These are phyloP conservation scores for Hypoxylon sp. DNA, from an alignment of 2,329 filamentous ascomycete genomes.

Conservation along the genomic window DNA sequence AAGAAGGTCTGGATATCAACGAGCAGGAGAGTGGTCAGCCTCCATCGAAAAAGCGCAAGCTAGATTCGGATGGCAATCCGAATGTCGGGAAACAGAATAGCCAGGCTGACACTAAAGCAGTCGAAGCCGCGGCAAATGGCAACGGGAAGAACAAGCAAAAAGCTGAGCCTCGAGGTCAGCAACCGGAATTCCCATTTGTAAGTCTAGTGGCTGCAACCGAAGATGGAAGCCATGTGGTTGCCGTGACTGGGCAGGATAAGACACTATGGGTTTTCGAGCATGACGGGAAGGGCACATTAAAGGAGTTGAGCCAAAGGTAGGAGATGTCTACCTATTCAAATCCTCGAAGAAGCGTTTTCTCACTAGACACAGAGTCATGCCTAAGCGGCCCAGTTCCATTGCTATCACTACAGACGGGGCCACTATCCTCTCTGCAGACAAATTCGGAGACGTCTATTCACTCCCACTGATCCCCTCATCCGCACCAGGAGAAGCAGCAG, in stretches of 20 bases:
- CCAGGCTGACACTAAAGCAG: slow-evolving; percentile 29
- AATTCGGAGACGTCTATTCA: slow-evolving; percentile 96
- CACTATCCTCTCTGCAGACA: slow-evolving; percentile 88
- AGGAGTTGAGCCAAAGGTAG: slow-evolving; percentile 80
- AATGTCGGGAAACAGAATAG: slow-evolving; percentile 16
- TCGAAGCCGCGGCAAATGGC: slow-evolving; percentile 35
- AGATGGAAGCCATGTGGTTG: slow-evolving; percentile 78
- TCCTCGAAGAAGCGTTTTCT: slow-evolving; percentile 44
- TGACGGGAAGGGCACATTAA: slow-evolving; percentile 71
- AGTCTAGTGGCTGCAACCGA: slow-evolving; percentile 76
- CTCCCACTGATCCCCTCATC: slow-evolving; percentile 75
- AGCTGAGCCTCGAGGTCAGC: slow-evolving; percentile 37
- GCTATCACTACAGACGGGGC: slow-evolving; percentile 76
- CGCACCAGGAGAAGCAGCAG: slow-evolving; percentile 14
- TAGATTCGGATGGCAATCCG: slow-evolving; percentile 35
- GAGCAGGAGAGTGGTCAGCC: slow-evolving; percentile 43
- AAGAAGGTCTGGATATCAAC: slow-evolving; percentile 21
- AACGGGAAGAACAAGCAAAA: slow-evolving; percentile 53
- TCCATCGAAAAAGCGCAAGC: slow-evolving; percentile 48
- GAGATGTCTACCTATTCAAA: slow-evolving; percentile 8
- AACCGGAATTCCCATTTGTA: slow-evolving; percentile 72
- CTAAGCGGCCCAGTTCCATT: slow-evolving; percentile 88
- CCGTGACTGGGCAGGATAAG: slow-evolving; percentile 93
- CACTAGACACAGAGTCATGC: slow-evolving; percentile 75
- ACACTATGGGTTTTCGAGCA: slow-evolving; percentile 85